Percentiles rank a stretch among this genome's conserved stretches.
phyloP scores from a whole-genome alignment of 164 flowering plant species.

The Magnolia changhungtana region DNA sequence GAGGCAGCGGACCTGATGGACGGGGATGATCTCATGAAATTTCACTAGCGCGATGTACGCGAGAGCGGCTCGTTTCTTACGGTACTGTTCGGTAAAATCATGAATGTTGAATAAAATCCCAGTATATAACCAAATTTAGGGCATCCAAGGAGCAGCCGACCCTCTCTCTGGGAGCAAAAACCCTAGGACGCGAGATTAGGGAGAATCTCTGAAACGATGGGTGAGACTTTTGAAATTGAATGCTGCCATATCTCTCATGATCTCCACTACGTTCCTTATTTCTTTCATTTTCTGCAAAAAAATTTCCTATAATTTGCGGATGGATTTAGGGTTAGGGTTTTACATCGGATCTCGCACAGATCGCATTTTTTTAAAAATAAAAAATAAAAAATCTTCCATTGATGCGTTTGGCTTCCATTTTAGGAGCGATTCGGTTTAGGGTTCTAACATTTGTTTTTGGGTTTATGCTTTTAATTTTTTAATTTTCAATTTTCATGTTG shows the following conservation, averaged over 20 bases:
- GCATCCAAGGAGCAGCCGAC: constrained; percentile 1
- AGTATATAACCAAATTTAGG: too few species aligned
- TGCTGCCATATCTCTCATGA: background rate
- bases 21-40: too few species aligned
- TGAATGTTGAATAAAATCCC: too few species aligned
- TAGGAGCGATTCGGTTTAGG: background rate
- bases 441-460: background rate
- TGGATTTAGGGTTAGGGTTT: background rate
- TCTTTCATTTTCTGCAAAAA: background rate
- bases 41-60: too few species aligned
- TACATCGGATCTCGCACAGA: background rate
- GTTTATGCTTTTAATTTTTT: background rate
- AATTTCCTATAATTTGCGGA: background rate
- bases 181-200: constrained; percentile 5
- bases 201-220: constrained; percentile 5
- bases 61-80: too few species aligned
- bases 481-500: background rate
- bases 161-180: constrained; percentile 16
- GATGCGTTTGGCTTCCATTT: background rate
- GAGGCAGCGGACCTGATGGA: too few species aligned
- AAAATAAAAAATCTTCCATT: background rate
- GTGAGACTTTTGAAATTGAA: background rate
- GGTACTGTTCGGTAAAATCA: too few species aligned
- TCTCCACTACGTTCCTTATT: background rate
- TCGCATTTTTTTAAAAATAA: background rate